These are phyloP conservation scores for Annona cherimola DNA, from an alignment of 164 flowering plant species.

Conservation along the genomic window DNA sequence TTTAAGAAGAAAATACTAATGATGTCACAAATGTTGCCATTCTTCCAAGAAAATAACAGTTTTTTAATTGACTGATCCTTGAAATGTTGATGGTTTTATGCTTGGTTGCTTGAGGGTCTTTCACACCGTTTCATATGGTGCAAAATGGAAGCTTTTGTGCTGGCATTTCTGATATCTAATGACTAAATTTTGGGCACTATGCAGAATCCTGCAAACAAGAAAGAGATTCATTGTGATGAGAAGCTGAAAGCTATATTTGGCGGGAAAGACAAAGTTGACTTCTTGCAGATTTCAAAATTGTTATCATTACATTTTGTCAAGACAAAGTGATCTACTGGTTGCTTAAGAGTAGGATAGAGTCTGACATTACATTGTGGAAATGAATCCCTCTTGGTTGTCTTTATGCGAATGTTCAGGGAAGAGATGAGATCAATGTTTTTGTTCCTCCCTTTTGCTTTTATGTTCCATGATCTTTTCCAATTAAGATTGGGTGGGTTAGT, in stretches of 20 bases:
- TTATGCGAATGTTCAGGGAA: no score
- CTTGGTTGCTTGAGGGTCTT: not conserved
- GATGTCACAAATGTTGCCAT: no score
- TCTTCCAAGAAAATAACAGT: no score
- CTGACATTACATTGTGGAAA: no score
- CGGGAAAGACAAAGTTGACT: slow-evolving; percentile 55
- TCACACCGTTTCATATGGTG: not conserved
- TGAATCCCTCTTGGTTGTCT: no score
- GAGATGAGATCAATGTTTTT: no score
- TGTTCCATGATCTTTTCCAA: no score
- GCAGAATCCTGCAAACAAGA: slow-evolving; percentile 59
- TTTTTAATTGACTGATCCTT: not conserved
- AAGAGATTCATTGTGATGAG: slow-evolving; percentile 57
- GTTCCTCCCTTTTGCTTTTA: no score
- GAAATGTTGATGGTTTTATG: not conserved
- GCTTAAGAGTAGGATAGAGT: no score
- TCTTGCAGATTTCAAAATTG: slow-evolving; percentile 52
- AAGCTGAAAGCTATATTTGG: slow-evolving; percentile 65
- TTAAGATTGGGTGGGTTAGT: no score
- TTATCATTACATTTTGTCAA: slow-evolving; percentile 38
- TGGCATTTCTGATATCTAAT: not conserved
- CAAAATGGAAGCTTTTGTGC: not conserved
- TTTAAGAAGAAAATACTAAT: no score
- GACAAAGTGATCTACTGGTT: no score
- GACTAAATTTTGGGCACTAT: not conserved